phyloP scores from a whole-genome alignment of 306 rosid species.

The Cucumis hystrix region DNA sequence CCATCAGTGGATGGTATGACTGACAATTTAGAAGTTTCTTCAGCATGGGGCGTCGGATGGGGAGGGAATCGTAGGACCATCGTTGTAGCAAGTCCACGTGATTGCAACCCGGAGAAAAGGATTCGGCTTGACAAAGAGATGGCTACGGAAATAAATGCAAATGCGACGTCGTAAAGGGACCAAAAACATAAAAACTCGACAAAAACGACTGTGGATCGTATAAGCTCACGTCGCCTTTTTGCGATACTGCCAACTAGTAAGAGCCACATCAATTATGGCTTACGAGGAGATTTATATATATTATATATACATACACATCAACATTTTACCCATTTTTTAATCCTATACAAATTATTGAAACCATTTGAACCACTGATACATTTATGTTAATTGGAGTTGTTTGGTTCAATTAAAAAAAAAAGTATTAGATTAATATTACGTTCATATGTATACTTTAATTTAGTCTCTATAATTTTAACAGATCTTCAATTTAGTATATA shows the following conservation, averaged over 20 bases:
- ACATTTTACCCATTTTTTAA: too few relatives aligned
- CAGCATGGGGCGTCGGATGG: neutral
- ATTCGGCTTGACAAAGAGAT: neutral
- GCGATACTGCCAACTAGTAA: neutral
- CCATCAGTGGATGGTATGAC: neutral
- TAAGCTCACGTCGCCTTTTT: neutral
- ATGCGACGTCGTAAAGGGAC: neutral
- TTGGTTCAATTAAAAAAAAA: too few relatives aligned
- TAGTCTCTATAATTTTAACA: too few relatives aligned
- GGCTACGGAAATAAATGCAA: neutral
- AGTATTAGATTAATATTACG: too few relatives aligned
- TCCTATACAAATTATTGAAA: too few relatives aligned
- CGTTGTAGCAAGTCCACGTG: neutral
- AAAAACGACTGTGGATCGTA: neutral
- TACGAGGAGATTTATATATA: too few relatives aligned
- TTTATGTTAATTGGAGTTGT: too few relatives aligned
- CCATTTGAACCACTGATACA: too few relatives aligned
- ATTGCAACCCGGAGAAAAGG: constrained; percentile 1
- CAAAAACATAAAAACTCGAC: neutral
- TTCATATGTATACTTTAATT: too few relatives aligned
- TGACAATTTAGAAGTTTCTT: neutral
- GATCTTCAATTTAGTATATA: too few relatives aligned
- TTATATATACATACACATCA: neutral
- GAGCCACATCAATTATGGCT: neutral
- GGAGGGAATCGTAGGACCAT: neutral